Conservation (phyloP, 306 rosid genomes). For the Macrotyloma uniflorum region DNA sequence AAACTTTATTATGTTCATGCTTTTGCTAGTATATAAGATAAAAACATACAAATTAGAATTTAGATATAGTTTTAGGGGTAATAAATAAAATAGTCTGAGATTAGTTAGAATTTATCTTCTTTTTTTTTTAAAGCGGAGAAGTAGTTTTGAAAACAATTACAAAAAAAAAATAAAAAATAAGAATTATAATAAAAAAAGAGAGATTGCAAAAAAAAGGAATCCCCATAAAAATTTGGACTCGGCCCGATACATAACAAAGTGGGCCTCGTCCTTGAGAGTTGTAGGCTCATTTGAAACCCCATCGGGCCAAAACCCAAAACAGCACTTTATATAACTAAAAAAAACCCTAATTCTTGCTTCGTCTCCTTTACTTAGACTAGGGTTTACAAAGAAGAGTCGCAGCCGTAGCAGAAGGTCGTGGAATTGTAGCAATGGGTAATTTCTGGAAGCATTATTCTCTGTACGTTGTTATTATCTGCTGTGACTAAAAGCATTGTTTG, state of each 20-base stretch:
- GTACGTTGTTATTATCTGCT: background rate
- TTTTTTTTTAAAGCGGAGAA: too few species aligned
- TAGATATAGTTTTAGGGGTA: too few species aligned
- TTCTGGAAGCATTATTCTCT: background rate
- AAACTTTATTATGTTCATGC: too few species aligned
- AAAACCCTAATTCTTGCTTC: background rate
- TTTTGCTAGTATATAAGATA: too few species aligned
- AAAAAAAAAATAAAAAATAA: too few species aligned
- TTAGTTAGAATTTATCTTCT: too few species aligned
- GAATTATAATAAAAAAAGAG: too few species aligned
- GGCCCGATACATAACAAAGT: background rate
- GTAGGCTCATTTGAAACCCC: background rate
- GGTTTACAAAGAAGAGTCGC: conserved; percentile 53
- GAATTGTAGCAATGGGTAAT: conserved; percentile 58
- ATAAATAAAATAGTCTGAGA: too few species aligned
- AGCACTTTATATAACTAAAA: background rate
- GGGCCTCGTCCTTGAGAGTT: background rate
- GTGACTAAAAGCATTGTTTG: background rate
- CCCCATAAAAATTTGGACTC: background rate
- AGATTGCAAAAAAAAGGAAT: too few species aligned
- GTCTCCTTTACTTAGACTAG: conserved; percentile 29
- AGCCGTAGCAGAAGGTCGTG: conserved; percentile 31
- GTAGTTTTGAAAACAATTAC: too few species aligned
- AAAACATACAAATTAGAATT: too few species aligned
- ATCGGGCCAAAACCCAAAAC: background rate